phyloP scores from a whole-genome alignment of 2,329 filamentous ascomycete genomes.

The Fusarium sp. region DNA sequence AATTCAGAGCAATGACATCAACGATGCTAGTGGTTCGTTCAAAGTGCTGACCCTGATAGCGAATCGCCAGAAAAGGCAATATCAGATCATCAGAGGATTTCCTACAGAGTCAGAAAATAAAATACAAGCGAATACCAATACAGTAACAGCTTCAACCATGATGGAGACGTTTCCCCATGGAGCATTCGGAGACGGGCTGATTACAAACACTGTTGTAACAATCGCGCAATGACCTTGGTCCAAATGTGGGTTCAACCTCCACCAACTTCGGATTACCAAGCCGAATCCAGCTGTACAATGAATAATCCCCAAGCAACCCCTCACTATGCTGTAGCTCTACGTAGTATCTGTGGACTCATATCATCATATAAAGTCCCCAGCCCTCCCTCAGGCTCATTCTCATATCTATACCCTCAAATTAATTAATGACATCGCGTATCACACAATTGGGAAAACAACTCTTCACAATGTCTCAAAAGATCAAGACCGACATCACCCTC shows the following conservation, averaged over 20 bases:
- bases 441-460: constrained; percentile 45
- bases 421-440: constrained; percentile 47
- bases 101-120: not conserved
- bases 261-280: constrained; percentile 26
- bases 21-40: not conserved
- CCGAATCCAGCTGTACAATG: constrained; percentile 10
- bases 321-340: constrained; percentile 6
- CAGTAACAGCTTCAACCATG: not conserved
- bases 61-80: not conserved
- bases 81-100: not conserved
- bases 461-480: constrained; percentile 50
- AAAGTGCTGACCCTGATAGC: not conserved
- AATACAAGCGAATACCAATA: not conserved
- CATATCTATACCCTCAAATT: not conserved
- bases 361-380: constrained; percentile 19
- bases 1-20: constrained; percentile 15
- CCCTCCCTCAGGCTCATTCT: not conserved
- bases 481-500: constrained; percentile 75
- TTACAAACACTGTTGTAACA: constrained; percentile 22
- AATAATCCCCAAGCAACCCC: constrained; percentile 31
- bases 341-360: not conserved
- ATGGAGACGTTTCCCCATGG: not conserved
- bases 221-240: constrained; percentile 27
- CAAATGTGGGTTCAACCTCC: constrained; percentile 12
- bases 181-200: constrained; percentile 22